Conservation (phyloP, 768 basidiomycete genomes). For the Russula virescens region DNA sequence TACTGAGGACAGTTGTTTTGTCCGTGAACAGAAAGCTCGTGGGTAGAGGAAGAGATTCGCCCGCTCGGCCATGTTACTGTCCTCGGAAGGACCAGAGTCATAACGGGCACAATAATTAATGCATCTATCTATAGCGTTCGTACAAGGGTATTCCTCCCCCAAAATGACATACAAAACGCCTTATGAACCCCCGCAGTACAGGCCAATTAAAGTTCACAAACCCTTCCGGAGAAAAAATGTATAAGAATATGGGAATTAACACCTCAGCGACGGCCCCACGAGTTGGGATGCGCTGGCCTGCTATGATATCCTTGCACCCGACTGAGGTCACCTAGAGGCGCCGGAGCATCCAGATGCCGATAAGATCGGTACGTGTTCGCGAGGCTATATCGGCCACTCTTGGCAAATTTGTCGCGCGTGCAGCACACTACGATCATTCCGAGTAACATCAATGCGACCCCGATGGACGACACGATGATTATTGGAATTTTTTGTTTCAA, state of each 20-base stretch:
- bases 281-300: not conserved
- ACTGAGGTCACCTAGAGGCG: not conserved
- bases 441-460: not conserved
- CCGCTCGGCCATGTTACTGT: not conserved
- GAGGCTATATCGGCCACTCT: not conserved
- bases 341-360: not conserved
- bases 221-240: not conserved
- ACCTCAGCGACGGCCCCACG: not conserved
- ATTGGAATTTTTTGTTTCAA: constrained; percentile 1
- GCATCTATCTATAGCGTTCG: not conserved
- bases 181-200: not conserved
- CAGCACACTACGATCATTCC: not conserved
- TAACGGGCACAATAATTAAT: not conserved
- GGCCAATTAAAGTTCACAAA: not conserved
- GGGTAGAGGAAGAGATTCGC: not conserved
- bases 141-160: not conserved
- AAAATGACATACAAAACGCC: not conserved
- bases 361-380: constrained; percentile 4
- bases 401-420: not conserved
- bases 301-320: not conserved
- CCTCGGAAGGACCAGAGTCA: not conserved
- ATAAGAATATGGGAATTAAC: no score
- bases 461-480: not conserved
- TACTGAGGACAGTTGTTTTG: no score
- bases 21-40: not conserved